A percentile compares a stretch with the other conserved stretches of the same genome.
Conservation (phyloP, 225 moss, liverwort and hornwort species). For the Bryum argenteum region DNA sequence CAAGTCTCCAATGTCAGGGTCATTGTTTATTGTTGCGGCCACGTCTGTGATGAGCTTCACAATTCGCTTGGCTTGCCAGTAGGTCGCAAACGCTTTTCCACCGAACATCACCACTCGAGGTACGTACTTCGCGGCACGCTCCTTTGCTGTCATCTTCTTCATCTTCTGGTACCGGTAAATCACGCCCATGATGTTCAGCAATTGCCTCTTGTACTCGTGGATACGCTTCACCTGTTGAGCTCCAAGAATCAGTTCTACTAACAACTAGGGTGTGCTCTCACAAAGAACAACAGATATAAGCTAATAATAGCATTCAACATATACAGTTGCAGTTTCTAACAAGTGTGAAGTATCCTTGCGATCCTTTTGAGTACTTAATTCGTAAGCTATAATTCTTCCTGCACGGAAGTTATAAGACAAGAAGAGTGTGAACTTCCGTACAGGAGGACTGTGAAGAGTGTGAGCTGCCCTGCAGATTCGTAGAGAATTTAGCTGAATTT, state of each 20-base stretch:
- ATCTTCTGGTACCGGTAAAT: slow-evolving; percentile 87
- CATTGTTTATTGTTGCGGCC: slow-evolving; percentile 77
- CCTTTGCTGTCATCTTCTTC: slow-evolving; percentile 78
- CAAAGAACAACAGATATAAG: background rate
- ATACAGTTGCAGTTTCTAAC: background rate
- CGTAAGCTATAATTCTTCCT: no score
- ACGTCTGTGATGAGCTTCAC: slow-evolving; percentile 93
- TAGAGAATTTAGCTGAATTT: no score
- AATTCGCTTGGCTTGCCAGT: slow-evolving; percentile 89
- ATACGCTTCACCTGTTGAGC: slow-evolving; percentile 84
- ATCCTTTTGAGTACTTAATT: no score
- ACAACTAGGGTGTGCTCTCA: background rate
- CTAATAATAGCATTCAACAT: background rate
- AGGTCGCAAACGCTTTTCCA: slow-evolving; percentile 96
- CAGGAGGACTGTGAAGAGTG: background rate
- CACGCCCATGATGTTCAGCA: slow-evolving; percentile 91
- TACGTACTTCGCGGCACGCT: slow-evolving; percentile 78
- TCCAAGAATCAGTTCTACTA: background rate
- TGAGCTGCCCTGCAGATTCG: background rate
- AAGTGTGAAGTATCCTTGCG: background rate
- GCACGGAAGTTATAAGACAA: no score
- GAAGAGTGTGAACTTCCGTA: background rate
- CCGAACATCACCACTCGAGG: slow-evolving; percentile 96
- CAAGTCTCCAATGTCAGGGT: slow-evolving; percentile 86
- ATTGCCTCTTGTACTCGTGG: slow-evolving; percentile 95